Percentiles rank a stretch among this genome's conserved stretches.
Conservation (phyloP, 108 stramenopile species). For the Conticribra weissflogii region DNA sequence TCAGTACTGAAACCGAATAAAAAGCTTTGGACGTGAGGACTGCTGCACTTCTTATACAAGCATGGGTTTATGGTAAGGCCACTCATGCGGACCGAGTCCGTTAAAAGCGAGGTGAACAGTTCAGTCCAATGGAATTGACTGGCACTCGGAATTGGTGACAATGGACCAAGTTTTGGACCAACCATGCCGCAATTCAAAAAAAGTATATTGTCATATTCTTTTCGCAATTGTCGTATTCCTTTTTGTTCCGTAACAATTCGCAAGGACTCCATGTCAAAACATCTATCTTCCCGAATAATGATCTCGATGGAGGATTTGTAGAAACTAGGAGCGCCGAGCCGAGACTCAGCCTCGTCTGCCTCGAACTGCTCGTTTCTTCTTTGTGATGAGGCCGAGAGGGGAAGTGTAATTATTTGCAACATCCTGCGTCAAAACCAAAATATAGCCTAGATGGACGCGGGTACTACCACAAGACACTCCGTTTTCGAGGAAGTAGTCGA, state of each 20-base stretch:
- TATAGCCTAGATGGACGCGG: neutral
- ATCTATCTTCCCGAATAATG: constrained; percentile 14
- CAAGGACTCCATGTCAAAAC: constrained; percentile 38
- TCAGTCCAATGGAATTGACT: constrained; percentile 25
- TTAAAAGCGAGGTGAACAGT: constrained; percentile 11
- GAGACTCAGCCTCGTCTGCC: neutral
- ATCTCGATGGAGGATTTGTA: constrained; percentile 8
- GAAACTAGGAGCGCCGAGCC: neutral
- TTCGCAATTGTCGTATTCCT: constrained; percentile 19
- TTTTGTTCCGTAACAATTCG: constrained; percentile 6
- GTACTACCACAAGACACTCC: constrained; percentile 23
- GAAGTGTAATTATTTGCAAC: constrained; percentile 4
- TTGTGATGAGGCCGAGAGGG: constrained; percentile 1
- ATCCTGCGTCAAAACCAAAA: constrained; percentile 21
- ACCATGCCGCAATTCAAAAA: constrained; percentile 35
- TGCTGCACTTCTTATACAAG: too few species aligned
- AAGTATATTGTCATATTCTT: constrained; percentile 32
- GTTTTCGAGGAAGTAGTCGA: constrained; percentile 33
- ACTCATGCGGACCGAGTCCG: constrained; percentile 25
- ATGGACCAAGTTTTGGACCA: constrained; percentile 15
- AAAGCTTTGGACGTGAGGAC: constrained; percentile 36
- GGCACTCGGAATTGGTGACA: neutral
- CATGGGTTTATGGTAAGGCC: constrained; percentile 20
- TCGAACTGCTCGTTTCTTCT: neutral
- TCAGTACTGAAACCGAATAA: constrained; percentile 14